A percentile compares a stretch with the other conserved stretches of the same genome.
These are phyloP conservation scores for Fusarium cyanostomum DNA, from an alignment of 2,329 filamentous ascomycete genomes.

Conservation along the genomic window DNA sequence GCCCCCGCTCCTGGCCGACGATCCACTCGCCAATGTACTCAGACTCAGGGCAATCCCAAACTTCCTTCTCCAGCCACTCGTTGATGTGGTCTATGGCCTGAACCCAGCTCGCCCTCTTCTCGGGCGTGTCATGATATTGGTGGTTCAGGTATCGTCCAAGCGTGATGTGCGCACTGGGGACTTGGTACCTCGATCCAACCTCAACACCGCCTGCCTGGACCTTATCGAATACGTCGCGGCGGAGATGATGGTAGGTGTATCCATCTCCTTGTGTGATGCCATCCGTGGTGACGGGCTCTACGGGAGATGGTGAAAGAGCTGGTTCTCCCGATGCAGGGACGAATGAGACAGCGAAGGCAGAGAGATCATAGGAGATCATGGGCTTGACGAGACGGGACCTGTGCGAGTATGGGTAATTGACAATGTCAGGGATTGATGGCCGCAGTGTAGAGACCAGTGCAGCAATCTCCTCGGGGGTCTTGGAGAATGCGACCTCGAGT, in stretches of 20 bases:
- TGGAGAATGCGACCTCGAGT: constrained; percentile 85
- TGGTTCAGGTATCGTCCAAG: constrained; percentile 81
- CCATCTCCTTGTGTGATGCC: constrained; percentile 62
- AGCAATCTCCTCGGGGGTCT: constrained; percentile 74
- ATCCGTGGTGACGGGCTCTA: constrained; percentile 48
- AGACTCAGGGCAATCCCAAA: constrained; percentile 68
- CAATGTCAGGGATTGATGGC: constrained; percentile 66
- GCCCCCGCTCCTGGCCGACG: constrained; percentile 84
- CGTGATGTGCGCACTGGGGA: constrained; percentile 90
- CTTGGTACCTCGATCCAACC: constrained; percentile 82
- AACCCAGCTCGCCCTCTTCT: constrained; percentile 72
- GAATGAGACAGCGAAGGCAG: constrained; percentile 87
- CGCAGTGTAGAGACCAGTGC: constrained; percentile 67
- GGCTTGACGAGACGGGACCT: constrained; percentile 83
- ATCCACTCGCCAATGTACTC: constrained; percentile 76
- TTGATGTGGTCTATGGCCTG: constrained; percentile 80
- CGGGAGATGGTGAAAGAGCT: constrained; percentile 49
- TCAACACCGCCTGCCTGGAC: constrained; percentile 70
- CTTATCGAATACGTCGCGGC: constrained; percentile 77
- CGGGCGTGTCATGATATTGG: constrained; percentile 67
- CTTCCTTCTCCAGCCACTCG: constrained; percentile 73
- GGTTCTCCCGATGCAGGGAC: constrained; percentile 77
- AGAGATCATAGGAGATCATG: constrained; percentile 82
- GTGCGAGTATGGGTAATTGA: constrained; percentile 72
- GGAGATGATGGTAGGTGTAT: constrained; percentile 92